Conservation (phyloP, 108 stramenopile species). For the Cyclostephanos invisitatus region DNA sequence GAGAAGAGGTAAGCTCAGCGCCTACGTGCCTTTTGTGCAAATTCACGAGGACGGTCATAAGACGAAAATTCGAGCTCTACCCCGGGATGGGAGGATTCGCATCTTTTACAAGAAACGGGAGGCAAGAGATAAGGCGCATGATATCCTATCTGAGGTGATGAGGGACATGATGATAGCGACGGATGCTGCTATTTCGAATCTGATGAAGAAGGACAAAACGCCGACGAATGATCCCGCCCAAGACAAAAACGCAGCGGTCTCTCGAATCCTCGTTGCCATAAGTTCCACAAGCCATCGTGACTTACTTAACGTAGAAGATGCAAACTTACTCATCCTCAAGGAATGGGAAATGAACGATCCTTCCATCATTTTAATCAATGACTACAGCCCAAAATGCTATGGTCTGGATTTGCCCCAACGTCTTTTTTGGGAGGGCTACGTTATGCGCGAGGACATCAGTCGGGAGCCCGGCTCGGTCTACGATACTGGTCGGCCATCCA, state of each 20-base stretch:
- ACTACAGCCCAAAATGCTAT: constrained; percentile 47
- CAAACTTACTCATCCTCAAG: constrained; percentile 14
- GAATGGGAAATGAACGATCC: constrained; percentile 46
- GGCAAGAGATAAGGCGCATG: constrained; percentile 49
- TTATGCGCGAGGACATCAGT: constrained; percentile 56
- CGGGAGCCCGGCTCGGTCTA: constrained; percentile 44
- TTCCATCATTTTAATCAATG: constrained; percentile 52
- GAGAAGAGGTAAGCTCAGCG: constrained; percentile 51
- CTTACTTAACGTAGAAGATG: constrained; percentile 1
- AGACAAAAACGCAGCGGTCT: not conserved
- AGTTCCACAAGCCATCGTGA: not conserved
- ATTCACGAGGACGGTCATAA: constrained; percentile 62
- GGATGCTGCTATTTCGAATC: constrained; percentile 3
- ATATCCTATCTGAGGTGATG: constrained; percentile 34
- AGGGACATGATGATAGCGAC: constrained; percentile 32
- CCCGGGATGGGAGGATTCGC: constrained; percentile 48
- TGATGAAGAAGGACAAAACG: not conserved
- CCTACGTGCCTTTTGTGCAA: constrained; percentile 56
- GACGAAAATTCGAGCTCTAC: constrained; percentile 46
- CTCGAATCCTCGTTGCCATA: not conserved
- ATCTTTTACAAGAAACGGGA: constrained; percentile 58
- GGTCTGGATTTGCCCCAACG: constrained; percentile 67
- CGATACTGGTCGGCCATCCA: constrained; percentile 67
- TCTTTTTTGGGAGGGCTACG: constrained; percentile 68
- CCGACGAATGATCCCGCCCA: not conserved